phyloP scores from a whole-genome alignment of 2,329 filamentous ascomycete species.

The Phyllosticta citribraziliensis region DNA sequence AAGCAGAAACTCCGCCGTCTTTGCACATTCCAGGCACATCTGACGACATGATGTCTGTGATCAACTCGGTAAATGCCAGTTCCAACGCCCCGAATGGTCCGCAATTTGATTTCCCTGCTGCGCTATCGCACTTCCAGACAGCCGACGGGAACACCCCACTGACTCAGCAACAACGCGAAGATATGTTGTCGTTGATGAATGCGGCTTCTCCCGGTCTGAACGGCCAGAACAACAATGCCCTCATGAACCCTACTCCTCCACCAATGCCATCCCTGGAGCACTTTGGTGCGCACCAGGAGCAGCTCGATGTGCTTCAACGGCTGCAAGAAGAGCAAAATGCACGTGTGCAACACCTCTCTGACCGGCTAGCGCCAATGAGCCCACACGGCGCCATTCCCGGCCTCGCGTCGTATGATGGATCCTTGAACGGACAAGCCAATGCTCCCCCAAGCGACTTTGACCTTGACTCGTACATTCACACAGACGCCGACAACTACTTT shows the following conservation, averaged over 20 bases:
- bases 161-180: slow-evolving; percentile 37
- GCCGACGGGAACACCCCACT: slow-evolving; percentile 36
- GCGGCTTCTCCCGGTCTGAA: slow-evolving; percentile 21
- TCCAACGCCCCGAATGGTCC: slow-evolving; percentile 23
- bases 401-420: not conserved
- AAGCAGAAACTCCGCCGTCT: slow-evolving; percentile 32
- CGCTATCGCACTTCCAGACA: slow-evolving; percentile 39
- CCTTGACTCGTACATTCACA: slow-evolving; percentile 43
- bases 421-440: slow-evolving; percentile 1
- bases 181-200: slow-evolving; percentile 39
- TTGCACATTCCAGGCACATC: slow-evolving; percentile 28
- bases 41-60: slow-evolving; percentile 42
- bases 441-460: slow-evolving; percentile 16
- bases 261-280: slow-evolving; percentile 49
- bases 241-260: slow-evolving; percentile 45
- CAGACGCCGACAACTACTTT: slow-evolving; percentile 39
- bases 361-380: slow-evolving; percentile 66
- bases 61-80: slow-evolving; percentile 36
- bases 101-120: slow-evolving; percentile 36
- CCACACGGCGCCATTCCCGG: slow-evolving; percentile 59
- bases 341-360: slow-evolving; percentile 65
- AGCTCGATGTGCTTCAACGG: slow-evolving; percentile 69
- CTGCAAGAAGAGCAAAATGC: slow-evolving; percentile 70
- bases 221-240: slow-evolving; percentile 41
- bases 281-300: slow-evolving; percentile 59